Conservation (phyloP, 2,329 filamentous ascomycete species). For the Periconia digitata region DNA sequence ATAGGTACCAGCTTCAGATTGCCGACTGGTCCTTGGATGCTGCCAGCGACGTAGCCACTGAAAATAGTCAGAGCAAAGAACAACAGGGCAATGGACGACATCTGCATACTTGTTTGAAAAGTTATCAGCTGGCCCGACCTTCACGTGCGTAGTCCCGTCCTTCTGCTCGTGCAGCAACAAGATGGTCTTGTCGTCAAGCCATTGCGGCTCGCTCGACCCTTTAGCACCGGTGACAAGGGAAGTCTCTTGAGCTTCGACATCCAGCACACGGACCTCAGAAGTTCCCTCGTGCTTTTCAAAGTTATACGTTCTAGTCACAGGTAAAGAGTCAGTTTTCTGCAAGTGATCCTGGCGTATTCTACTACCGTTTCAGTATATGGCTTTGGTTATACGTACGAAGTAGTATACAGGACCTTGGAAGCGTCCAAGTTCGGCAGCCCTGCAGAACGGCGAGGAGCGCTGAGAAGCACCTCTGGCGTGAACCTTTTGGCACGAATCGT, state of each 20-base stretch:
- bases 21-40: conserved; percentile 49
- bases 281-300: conserved; percentile 73
- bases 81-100: background rate
- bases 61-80: conserved; percentile 2
- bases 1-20: conserved; percentile 51
- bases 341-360: no score
- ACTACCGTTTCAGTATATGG: no score
- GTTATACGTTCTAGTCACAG: no score
- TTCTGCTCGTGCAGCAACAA: conserved; percentile 54
- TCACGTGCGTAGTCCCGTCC: conserved; percentile 43
- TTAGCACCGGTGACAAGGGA: conserved; percentile 66
- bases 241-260: conserved; percentile 67
- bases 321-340: no score
- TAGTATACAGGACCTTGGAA: conserved; percentile 65
- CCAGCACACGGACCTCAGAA: conserved; percentile 69
- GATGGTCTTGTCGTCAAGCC: conserved; percentile 71
- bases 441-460: conserved; percentile 70
- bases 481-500: conserved; percentile 71
- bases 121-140: conserved; percentile 35
- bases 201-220: conserved; percentile 70
- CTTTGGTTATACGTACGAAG: no score
- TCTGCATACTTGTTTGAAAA: conserved; percentile 36
- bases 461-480: conserved; percentile 75
- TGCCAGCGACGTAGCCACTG: conserved; percentile 46
- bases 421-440: conserved; percentile 70